Evolutionary conservation across 495 filamentous ascomycete genomes (phyloP).

Genomic region (Clohesyomyces aquaticus): DNA sequence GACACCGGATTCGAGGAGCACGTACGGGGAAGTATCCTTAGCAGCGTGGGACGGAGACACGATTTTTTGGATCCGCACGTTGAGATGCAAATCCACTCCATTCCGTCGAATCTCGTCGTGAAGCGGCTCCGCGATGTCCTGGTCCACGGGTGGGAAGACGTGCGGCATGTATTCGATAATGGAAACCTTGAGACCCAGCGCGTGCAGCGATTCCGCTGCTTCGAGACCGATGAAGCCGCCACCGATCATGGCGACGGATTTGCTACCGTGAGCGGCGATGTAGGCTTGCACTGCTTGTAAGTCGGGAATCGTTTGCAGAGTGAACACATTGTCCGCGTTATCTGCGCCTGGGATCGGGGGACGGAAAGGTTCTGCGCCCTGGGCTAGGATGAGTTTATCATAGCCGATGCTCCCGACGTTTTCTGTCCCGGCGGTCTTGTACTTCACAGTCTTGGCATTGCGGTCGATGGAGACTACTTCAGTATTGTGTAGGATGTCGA

Average conservation of each 20-base stretch:
- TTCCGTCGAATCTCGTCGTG: conserved; percentile 40
- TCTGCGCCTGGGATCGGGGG: conserved; percentile 35
- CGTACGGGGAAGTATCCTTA: neutral
- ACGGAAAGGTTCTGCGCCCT: conserved; percentile 39
- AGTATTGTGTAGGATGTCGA: conserved; percentile 35
- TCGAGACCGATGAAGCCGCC: conserved; percentile 48
- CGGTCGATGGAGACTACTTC: conserved; percentile 36
- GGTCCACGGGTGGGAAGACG: conserved; percentile 42
- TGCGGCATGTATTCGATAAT: conserved; percentile 45
- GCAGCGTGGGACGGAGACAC: neutral
- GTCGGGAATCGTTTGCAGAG: conserved; percentile 43
- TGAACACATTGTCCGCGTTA: conserved; percentile 39
- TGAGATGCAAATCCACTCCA: conserved; percentile 35
- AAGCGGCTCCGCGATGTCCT: conserved; percentile 40
- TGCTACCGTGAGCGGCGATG: conserved; percentile 21
- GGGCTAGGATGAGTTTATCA: conserved; percentile 42
- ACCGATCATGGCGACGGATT: conserved; percentile 39
- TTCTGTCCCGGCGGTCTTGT: conserved; percentile 15
- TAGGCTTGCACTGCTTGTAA: conserved; percentile 32
- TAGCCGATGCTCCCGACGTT: conserved; percentile 30
- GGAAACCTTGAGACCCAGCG: conserved; percentile 52
- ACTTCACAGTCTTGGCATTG: conserved; percentile 7
- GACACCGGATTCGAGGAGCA: conserved; percentile 8
- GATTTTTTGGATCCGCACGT: conserved; percentile 29
- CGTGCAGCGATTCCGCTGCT: conserved; percentile 56